These are phyloP conservation scores for Neopestalotiopsis clavispora DNA, from an alignment of 2,329 filamentous ascomycete genomes.

Conservation along the genomic window DNA sequence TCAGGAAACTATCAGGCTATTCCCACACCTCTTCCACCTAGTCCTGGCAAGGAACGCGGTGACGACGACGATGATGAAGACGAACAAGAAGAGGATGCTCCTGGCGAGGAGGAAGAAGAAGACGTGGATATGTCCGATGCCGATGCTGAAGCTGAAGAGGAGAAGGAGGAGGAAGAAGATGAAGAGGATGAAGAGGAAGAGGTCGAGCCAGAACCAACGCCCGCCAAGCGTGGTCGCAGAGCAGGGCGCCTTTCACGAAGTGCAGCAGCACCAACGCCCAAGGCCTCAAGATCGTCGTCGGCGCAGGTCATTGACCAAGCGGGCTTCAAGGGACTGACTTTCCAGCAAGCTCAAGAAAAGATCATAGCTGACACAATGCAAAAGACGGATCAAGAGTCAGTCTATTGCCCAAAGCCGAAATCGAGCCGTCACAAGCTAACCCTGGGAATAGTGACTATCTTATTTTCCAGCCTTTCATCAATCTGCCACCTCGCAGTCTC, in stretches of 20 bases:
- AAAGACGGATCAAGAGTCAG: constrained; percentile 69
- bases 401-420: not conserved
- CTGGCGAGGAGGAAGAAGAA: constrained; percentile 10
- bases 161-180: constrained; percentile 16
- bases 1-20: constrained; percentile 70
- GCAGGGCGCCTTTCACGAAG: constrained; percentile 41
- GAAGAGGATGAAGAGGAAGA: constrained; percentile 26
- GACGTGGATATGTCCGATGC: constrained; percentile 18
- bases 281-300: constrained; percentile 40
- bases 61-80: constrained; percentile 27
- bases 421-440: not conserved
- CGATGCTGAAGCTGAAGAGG: constrained; percentile 32
- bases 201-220: constrained; percentile 30
- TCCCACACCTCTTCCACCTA: constrained; percentile 71
- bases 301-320: constrained; percentile 51
- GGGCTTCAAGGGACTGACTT: constrained; percentile 73
- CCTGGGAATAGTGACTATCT: constrained; percentile 64
- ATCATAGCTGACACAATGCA: constrained; percentile 78
- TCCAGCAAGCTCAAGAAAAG: constrained; percentile 87
- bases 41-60: constrained; percentile 45
- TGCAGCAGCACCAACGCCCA: constrained; percentile 34
- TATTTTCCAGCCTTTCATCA: constrained; percentile 75
- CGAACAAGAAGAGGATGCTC: constrained; percentile 24
- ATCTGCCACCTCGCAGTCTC: constrained; percentile 74
- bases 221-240: constrained; percentile 25